phyloP scores from a whole-genome alignment of 1,284 basidiomycete species.

The Limonomyces culmigenus region DNA sequence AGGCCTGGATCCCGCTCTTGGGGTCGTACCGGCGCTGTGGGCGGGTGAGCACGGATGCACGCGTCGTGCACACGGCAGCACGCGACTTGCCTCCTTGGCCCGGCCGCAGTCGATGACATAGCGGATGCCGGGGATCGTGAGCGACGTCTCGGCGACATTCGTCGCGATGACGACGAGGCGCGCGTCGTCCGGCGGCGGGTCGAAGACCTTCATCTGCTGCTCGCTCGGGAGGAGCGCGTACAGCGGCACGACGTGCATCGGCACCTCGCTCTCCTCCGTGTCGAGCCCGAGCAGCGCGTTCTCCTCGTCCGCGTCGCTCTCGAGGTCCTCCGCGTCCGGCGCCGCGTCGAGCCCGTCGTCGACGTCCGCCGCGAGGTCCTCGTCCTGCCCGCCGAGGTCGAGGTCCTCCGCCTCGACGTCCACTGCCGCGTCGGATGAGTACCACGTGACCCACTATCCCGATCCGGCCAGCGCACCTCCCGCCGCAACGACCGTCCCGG shows the following conservation, averaged over 20 bases:
- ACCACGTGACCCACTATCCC: too few relatives aligned
- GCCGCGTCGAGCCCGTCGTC: too few relatives aligned
- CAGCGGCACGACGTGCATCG: slow-evolving; percentile 83
- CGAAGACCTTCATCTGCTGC: slow-evolving; percentile 95
- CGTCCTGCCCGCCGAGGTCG: slow-evolving; percentile 39
- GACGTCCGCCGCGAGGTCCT: slow-evolving; percentile 35
- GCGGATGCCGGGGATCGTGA: slow-evolving; percentile 31
- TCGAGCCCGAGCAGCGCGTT: too few relatives aligned
- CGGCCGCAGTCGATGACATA: neutral
- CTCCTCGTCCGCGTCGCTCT: too few relatives aligned
- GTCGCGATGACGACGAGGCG: slow-evolving; percentile 97
- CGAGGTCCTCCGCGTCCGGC: too few relatives aligned
- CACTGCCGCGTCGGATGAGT: slow-evolving; percentile 12
- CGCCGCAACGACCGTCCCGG: slow-evolving; percentile 81
- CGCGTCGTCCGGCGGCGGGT: slow-evolving; percentile 84
- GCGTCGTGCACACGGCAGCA: slow-evolving; percentile 98
- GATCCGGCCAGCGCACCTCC: too few relatives aligned
- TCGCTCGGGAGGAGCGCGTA: slow-evolving; percentile 99
- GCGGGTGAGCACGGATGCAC: slow-evolving; percentile 90
- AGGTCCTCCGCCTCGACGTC: slow-evolving; percentile 72
- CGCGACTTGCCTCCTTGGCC: slow-evolving; percentile 15
- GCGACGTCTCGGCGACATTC: slow-evolving; percentile 96
- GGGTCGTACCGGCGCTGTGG: slow-evolving; percentile 99
- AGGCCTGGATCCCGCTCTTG: slow-evolving; percentile 96
- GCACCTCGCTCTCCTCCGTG: too few relatives aligned